These are phyloP conservation scores for Gamarada debralockiae DNA, from an alignment of 495 filamentous ascomycete species.

Conservation along the genomic window DNA sequence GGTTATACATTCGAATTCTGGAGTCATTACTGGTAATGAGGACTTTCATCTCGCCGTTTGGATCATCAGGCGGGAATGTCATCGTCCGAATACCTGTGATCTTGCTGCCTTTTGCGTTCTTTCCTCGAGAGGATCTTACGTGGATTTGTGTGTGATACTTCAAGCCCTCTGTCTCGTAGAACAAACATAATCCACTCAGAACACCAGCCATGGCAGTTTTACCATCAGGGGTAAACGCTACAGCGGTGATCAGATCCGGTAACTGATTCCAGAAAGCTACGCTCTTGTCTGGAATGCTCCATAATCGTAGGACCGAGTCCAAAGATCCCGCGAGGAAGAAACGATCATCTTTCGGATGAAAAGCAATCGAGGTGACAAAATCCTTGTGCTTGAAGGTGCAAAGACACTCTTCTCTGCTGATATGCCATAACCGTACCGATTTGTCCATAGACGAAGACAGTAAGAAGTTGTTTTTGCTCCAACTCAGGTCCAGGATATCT, in stretches of 20 bases:
- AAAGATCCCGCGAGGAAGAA: slow-evolving; percentile 95
- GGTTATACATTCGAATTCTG: slow-evolving; percentile 84
- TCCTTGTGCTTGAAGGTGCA: slow-evolving; percentile 97
- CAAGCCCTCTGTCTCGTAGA: slow-evolving; percentile 93
- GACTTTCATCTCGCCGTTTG: slow-evolving; percentile 74
- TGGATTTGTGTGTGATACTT: slow-evolving; percentile 82
- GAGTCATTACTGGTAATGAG: slow-evolving; percentile 96
- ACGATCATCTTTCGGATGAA: slow-evolving; percentile 91
- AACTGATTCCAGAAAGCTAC: slow-evolving; percentile 83
- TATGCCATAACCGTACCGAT: slow-evolving; percentile 93
- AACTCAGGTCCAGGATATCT: slow-evolving; percentile 87
- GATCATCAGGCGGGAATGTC: slow-evolving; percentile 51
- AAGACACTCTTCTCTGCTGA: slow-evolving; percentile 79
- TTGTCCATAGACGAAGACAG: slow-evolving; percentile 94
- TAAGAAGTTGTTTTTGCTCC: slow-evolving; percentile 99
- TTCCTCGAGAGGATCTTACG: slow-evolving; percentile 82
- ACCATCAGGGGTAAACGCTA: slow-evolving; percentile 90
- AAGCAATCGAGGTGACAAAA: slow-evolving; percentile 91
- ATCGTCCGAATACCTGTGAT: slow-evolving; percentile 92
- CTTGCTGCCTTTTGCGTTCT: slow-evolving; percentile 94
- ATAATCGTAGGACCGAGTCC: slow-evolving; percentile 87
- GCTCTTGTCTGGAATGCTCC: slow-evolving; percentile 96
- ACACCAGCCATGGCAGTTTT: slow-evolving; percentile 86
- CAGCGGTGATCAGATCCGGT: slow-evolving; percentile 83
- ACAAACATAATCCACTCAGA: slow-evolving; percentile 79